These are phyloP conservation scores for Pestalotiopsis sp. DNA, from an alignment of 2,329 filamentous ascomycete species.

Conservation along the genomic window DNA sequence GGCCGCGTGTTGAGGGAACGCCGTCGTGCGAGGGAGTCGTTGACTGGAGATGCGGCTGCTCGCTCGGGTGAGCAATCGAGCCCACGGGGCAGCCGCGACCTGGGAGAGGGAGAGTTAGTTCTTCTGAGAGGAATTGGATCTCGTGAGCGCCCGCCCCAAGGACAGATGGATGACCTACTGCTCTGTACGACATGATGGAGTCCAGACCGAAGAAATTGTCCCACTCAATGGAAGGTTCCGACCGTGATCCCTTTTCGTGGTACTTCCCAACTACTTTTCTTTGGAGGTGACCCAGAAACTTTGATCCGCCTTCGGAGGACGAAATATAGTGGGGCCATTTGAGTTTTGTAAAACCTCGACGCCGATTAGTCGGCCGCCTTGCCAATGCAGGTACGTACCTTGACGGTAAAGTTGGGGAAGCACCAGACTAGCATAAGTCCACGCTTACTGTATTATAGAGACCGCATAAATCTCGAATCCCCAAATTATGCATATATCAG, in stretches of 20 bases:
- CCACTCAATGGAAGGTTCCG: neutral
- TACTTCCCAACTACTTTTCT: neutral
- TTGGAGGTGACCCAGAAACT: neutral
- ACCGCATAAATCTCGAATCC: neutral
- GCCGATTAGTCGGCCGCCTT: neutral
- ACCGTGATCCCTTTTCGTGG: neutral
- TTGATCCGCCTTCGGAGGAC: neutral
- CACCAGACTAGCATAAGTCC: no score
- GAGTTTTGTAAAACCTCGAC: neutral
- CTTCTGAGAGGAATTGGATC: neutral
- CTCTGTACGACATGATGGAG: neutral
- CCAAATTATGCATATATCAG: neutral
- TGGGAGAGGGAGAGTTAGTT: neutral
- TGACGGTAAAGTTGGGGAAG: no score
- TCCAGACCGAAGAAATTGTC: neutral
- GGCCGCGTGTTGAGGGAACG: neutral
- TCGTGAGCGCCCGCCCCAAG: neutral
- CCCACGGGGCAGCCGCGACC: conserved; percentile 1
- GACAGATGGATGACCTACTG: neutral
- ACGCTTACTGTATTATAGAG: no score
- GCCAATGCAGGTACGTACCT: no score
- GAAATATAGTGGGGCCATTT: neutral
- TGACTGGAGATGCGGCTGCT: conserved; percentile 1
- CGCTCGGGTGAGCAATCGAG: neutral
- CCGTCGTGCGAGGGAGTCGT: neutral